phyloP scores from a whole-genome alignment of 495 filamentous ascomycete species.

The Mytilinidion resinicola region DNA sequence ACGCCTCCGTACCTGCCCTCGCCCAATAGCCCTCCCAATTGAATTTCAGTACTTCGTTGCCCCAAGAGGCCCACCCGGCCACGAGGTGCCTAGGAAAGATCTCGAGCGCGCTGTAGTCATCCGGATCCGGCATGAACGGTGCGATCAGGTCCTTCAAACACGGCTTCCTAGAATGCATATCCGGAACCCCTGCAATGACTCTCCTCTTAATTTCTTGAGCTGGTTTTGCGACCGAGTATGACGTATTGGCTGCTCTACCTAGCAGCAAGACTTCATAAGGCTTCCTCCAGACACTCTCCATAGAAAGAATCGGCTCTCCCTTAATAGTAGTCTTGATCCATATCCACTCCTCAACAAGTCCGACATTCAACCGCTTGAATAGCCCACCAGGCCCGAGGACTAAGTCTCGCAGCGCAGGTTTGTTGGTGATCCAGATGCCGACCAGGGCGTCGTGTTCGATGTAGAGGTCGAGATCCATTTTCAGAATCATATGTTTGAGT shows the following conservation, averaged over 20 bases:
- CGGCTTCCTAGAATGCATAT: conserved; percentile 89
- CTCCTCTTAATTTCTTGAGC: conserved; percentile 37
- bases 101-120: conserved; percentile 62
- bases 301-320: conserved; percentile 64
- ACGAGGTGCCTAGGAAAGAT: conserved; percentile 85
- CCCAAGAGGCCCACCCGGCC: conserved; percentile 83
- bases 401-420: conserved; percentile 49
- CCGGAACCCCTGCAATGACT: conserved; percentile 74
- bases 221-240: conserved; percentile 10
- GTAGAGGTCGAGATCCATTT: conserved; percentile 50
- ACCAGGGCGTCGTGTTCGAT: conserved; percentile 52
- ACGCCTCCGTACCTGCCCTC: conserved; percentile 5
- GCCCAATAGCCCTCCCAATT: conserved; percentile 66
- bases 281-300: conserved; percentile 68
- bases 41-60: conserved; percentile 78
- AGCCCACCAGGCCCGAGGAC: conserved; percentile 51
- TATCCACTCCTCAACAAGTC: conserved; percentile 73
- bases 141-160: conserved; percentile 55
- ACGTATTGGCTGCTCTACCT: conserved; percentile 34
- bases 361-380: conserved; percentile 59
- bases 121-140: conserved; percentile 38
- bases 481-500: conserved; percentile 42
- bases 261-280: conserved; percentile 83
- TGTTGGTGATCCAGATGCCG: conserved; percentile 89
- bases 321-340: conserved; percentile 77